These are phyloP conservation scores for Candida coleopterorum DNA, from an alignment of 805 yeast genomes.

Conservation along the genomic window DNA sequence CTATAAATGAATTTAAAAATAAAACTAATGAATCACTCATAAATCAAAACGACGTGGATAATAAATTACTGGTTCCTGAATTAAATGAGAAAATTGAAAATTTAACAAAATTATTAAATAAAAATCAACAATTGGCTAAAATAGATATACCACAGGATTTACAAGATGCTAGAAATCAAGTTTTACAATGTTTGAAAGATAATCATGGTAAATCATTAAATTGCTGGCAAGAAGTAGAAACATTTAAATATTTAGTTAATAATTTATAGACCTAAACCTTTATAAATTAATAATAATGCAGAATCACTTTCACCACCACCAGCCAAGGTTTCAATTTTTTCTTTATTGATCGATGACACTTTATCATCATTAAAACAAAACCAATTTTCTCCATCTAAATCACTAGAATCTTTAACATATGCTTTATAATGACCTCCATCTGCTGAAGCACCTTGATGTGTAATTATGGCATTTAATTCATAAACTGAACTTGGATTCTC, in stretches of 20 bases:
- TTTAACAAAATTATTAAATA: slow-evolving; percentile 30
- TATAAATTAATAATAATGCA: slow-evolving; percentile 84
- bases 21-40: slow-evolving; percentile 42
- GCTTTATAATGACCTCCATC: slow-evolving; percentile 98
- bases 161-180: slow-evolving; percentile 42
- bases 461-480: slow-evolving; percentile 74
- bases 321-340: slow-evolving; percentile 77
- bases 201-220: slow-evolving; percentile 64
- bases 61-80: slow-evolving; percentile 21
- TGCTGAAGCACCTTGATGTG: slow-evolving; percentile 93
- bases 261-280: slow-evolving; percentile 63
- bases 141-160: slow-evolving; percentile 36
- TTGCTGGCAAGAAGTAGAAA: slow-evolving; percentile 78
- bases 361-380: slow-evolving; percentile 93
- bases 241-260: slow-evolving; percentile 57
- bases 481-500: slow-evolving; percentile 87
- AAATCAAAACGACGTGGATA: slow-evolving; percentile 17
- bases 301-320: slow-evolving; percentile 99
- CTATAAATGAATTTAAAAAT: slow-evolving; percentile 47
- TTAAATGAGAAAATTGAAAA: slow-evolving; percentile 39
- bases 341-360: slow-evolving; percentile 71
- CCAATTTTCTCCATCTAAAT: slow-evolving; percentile 72
- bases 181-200: slow-evolving; percentile 56
- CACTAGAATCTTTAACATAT: slow-evolving; percentile 68
- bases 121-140: slow-evolving; percentile 28